A percentile compares a stretch with the other conserved stretches of the same genome.
Conservation (phyloP, 495 filamentous ascomycete species). For the Neurospora sublineolata region DNA sequence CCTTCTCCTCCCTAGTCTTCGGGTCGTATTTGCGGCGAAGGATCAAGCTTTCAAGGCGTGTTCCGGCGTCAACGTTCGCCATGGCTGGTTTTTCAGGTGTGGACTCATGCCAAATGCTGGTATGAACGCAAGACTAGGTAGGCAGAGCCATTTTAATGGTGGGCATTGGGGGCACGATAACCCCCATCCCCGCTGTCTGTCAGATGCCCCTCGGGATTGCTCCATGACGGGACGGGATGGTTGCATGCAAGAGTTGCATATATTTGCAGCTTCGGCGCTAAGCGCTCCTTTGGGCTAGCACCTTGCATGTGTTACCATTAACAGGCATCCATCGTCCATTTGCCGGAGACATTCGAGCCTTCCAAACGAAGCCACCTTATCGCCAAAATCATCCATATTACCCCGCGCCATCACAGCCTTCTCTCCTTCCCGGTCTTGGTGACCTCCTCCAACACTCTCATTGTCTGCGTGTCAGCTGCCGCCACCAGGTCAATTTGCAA, state of each 20-base stretch:
- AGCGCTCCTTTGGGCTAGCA: background rate
- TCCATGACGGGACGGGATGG: background rate
- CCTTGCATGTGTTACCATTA: background rate
- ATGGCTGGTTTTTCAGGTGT: background rate
- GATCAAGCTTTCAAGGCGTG: background rate
- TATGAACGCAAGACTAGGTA: background rate
- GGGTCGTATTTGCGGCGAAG: background rate
- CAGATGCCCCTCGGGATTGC: background rate
- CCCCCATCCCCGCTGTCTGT: background rate
- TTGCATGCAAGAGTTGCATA: background rate
- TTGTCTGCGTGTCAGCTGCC: background rate
- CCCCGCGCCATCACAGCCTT: background rate
- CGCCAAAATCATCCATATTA: background rate
- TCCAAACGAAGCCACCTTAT: background rate
- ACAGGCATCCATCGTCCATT: background rate
- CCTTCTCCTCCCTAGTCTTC: constrained; percentile 4
- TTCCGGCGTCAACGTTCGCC: background rate
- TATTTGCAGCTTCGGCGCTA: background rate
- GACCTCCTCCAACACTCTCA: background rate
- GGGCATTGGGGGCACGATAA: background rate
- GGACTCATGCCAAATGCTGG: background rate
- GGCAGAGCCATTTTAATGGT: background rate
- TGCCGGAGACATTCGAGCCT: background rate
- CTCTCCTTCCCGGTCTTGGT: background rate
- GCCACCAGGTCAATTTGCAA: background rate